These are phyloP conservation scores for Candida coleopterorum DNA, from an alignment of 805 yeast species.

Conservation along the genomic window DNA sequence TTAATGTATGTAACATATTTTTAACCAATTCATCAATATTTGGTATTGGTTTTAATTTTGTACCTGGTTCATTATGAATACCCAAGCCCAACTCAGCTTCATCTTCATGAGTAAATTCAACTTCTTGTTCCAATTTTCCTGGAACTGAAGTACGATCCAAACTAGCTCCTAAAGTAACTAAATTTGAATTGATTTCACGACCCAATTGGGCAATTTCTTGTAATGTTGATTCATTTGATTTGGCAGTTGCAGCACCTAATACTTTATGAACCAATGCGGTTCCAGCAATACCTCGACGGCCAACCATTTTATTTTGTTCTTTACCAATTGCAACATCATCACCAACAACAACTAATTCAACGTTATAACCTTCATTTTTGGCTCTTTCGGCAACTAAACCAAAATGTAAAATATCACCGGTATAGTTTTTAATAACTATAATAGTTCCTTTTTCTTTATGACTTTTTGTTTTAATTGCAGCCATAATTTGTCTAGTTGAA, in stretches of 20 bases:
- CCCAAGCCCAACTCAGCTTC: conserved; percentile 94
- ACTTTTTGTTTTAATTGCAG: conserved; percentile 59
- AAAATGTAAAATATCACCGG: conserved; percentile 91
- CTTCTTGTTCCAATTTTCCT: conserved; percentile 47
- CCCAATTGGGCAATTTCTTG: conserved; percentile 57
- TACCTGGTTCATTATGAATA: conserved; percentile 92
- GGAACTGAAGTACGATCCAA: conserved; percentile 89
- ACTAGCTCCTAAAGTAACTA: conserved; percentile 87
- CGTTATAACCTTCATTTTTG: conserved; percentile 65
- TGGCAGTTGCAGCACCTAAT: conserved; percentile 58
- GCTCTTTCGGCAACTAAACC: conserved; percentile 90
- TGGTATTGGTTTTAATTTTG: conserved; percentile 62
- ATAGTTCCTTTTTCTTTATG: conserved; percentile 58
- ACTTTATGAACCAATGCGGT: conserved; percentile 82
- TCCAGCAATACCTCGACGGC: conserved; percentile 92
- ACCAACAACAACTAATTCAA: conserved; percentile 72
- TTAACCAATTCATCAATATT: conserved; percentile 53
- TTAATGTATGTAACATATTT: conserved; percentile 56
- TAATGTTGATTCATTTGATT: conserved; percentile 22
- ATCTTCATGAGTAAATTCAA: conserved; percentile 46
- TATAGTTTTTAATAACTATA: conserved; percentile 83
- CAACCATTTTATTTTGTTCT: conserved; percentile 84
- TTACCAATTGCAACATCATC: conserved; percentile 96
- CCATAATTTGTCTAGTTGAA: conserved; percentile 78
- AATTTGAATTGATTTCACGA: conserved; percentile 50